Evolutionary conservation across 2,329 filamentous ascomycete species (phyloP).

Genomic region (Fusarium bulbicola): DNA sequence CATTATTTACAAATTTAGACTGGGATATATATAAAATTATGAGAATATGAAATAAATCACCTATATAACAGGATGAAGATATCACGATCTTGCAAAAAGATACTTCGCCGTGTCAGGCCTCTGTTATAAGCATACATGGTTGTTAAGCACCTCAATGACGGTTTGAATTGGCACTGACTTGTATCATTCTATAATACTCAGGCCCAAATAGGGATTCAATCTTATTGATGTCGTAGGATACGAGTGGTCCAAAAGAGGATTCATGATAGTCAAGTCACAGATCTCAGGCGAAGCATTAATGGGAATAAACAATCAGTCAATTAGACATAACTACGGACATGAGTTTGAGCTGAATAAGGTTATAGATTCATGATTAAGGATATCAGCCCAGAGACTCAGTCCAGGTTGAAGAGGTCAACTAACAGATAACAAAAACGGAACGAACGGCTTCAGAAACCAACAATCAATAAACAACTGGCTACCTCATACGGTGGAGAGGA

Average conservation of each 20-base stretch:
- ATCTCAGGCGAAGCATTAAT: neutral
- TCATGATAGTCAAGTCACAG: neutral
- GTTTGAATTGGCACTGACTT: neutral
- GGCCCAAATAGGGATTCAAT: too few species aligned
- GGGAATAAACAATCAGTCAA: neutral
- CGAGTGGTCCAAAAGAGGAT: neutral
- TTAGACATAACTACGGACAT: neutral
- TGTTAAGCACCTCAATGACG: neutral
- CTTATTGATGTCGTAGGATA: neutral
- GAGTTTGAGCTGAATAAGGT: neutral
- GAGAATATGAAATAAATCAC: neutral
- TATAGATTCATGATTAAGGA: neutral
- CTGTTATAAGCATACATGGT: too few species aligned
- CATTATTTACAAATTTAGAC: neutral
- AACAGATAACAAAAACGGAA: constrained; percentile 5
- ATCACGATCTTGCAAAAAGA: neutral
- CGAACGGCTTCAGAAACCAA: neutral
- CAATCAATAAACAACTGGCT: neutral
- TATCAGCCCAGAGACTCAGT: neutral
- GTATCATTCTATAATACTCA: too few species aligned
- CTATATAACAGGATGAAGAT: neutral
- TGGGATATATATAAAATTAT: neutral
- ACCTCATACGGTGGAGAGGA: neutral
- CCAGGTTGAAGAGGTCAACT: neutral
- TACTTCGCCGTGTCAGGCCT: neutral